Percentiles rank a stretch among this genome's conserved stretches.
Conservation (phyloP, 208 protist genomes). For the Dictyostelium gargantuum region DNA sequence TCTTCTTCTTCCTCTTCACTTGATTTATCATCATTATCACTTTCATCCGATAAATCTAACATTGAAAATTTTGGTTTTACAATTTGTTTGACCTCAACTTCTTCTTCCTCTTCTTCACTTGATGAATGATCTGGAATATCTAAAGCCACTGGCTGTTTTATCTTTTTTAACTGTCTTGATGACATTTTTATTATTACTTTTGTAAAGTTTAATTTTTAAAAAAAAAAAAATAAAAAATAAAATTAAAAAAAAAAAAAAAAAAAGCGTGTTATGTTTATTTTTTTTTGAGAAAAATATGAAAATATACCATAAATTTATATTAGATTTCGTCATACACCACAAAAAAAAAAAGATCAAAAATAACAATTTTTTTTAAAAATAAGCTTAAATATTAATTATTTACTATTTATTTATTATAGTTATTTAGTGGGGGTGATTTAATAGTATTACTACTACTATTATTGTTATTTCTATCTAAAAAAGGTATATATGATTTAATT, state of each 20-base stretch:
- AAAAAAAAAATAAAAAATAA: neutral
- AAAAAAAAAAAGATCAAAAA: neutral
- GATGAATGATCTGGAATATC: neutral
- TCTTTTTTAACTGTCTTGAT: slow-evolving; percentile 33
- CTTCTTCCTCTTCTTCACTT: neutral
- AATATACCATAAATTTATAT: no score
- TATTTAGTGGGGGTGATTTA: no score
- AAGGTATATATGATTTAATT: slow-evolving; percentile 9
- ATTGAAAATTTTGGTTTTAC: slow-evolving; percentile 35
- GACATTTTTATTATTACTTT: slow-evolving; percentile 1
- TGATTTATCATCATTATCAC: neutral
- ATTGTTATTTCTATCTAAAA: neutral
- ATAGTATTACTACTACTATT: no score
- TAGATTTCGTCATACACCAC: no score
- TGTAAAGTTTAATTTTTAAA: neutral
- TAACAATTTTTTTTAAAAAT: neutral
- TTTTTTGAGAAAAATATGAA: no score
- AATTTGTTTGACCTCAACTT: neutral
- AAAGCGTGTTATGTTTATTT: no score
- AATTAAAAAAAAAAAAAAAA: neutral
- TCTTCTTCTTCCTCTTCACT: neutral
- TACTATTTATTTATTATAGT: no score
- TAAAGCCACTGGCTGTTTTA: neutral
- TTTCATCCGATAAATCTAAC: neutral
- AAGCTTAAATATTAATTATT: no score